Evolutionary conservation across 208 protist genomes (phyloP).

Genomic region (Leishmania aethiopica): DNA sequence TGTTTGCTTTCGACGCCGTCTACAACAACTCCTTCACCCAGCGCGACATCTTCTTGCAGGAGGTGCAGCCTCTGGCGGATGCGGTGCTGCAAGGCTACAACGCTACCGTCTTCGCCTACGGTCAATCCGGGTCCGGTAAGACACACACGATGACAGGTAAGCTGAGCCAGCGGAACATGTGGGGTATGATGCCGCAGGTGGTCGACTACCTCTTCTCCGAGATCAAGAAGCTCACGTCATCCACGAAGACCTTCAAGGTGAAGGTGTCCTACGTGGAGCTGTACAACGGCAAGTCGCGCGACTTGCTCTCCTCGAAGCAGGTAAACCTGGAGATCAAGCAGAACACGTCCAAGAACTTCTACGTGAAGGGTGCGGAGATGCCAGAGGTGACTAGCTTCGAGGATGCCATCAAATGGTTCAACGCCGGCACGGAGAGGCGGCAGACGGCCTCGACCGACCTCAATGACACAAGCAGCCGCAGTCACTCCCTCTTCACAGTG

Average conservation of each 20-base stretch:
- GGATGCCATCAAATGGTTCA: conserved; percentile 88
- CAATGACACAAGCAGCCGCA: conserved; percentile 91
- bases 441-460: conserved; percentile 92
- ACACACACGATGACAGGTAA: conserved; percentile 93
- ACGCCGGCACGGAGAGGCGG: conserved; percentile 84
- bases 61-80: conserved; percentile 87
- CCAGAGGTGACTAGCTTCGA: conserved; percentile 86
- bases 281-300: conserved; percentile 92
- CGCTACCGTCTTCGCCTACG: conserved; percentile 93
- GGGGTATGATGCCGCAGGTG: conserved; percentile 93
- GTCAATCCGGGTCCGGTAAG: conserved; percentile 93
- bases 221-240: conserved; percentile 81
- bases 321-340: conserved; percentile 91
- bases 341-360: conserved; percentile 93
- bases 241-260: conserved; percentile 89
- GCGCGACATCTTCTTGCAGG: conserved; percentile 89
- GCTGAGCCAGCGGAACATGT: conserved; percentile 68
- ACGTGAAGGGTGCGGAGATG: conserved; percentile 91
- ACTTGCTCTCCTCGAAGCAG: conserved; percentile 82
- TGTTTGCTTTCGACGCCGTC: conserved; percentile 90
- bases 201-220: conserved; percentile 88
- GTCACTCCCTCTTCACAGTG: conserved; percentile 92
- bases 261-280: conserved; percentile 90
- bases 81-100: conserved; percentile 92
- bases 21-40: conserved; percentile 94